Evolutionary conservation across 2,329 filamentous ascomycete genomes (phyloP).

Genomic region (Akanthomyces uredinophilus): DNA sequence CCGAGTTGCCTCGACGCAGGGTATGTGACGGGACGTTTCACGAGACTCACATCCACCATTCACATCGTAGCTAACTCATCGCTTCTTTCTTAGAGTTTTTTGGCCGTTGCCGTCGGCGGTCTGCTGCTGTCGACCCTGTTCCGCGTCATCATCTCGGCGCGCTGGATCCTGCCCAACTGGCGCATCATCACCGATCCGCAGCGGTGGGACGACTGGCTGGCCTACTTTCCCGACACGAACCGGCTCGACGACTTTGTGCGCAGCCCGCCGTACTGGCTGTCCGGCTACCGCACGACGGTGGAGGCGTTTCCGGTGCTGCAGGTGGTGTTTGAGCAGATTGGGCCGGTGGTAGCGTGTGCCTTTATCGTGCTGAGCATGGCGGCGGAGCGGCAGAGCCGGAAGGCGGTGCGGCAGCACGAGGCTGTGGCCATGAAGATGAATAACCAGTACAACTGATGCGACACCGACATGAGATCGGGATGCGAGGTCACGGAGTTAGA

Average conservation of each 20-base stretch:
- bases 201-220: neutral
- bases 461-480: neutral
- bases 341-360: neutral
- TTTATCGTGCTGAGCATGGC: slow-evolving; percentile 1
- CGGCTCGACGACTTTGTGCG: neutral
- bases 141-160: slow-evolving; percentile 4
- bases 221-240: slow-evolving; percentile 5
- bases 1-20: neutral
- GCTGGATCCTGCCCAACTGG: slow-evolving; percentile 7
- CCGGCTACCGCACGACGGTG: neutral
- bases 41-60: too few species aligned
- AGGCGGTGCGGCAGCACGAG: neutral
- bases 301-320: slow-evolving; percentile 2
- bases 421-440: neutral
- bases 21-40: neutral
- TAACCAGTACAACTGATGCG: neutral
- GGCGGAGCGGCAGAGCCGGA: neutral
- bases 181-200: neutral
- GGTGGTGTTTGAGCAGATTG: neutral
- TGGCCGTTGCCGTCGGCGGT: neutral
- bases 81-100: neutral
- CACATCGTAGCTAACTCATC: neutral
- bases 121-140: neutral
- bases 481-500: neutral
- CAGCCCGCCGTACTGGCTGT: neutral